Evolutionary conservation across 306 rosid genomes (phyloP), one percentile per base, ranked within the genome.

Genomic region (Dalbergia cultrata): DNA sequence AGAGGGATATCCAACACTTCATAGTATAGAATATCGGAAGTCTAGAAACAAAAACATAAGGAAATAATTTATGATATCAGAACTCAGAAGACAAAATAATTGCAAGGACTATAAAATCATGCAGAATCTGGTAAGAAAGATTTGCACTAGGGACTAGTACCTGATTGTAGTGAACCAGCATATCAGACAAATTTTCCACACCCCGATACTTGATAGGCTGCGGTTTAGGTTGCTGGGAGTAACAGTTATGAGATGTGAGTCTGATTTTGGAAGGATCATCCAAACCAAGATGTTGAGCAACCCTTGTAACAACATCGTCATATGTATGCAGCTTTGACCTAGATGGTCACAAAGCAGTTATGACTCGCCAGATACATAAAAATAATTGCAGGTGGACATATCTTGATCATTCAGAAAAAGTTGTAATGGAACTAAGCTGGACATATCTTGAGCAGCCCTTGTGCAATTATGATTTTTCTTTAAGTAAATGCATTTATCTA

Each of bases 141-240:
- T 19, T 39, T 9, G 26, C 58, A 64, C 54, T 62, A 67, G 69
- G 59, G 53, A 22, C 70, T 64, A 65, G 41, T 76, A 90, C 97
- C 88, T 92, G 95, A 87, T 90, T 92, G 87, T 89, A 92, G 80
- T 89, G 92, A 63, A 86, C 80, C 44, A 92, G 86, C 98, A 93
- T 90, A 72, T 93, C 95, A 33, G 97, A 90, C 76, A 93, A 86
- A 86, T 85, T 90, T 47, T 91, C 98, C 11, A 77, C 89, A 49
- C 98, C 98, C 63, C 91, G 84, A 69, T 87, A 91, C 86, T 89
- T 91, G 70, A 93, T 90, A 50, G 98, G 92, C 71, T 90, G 97
- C 64, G 98, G 92, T 79, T 93, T 93, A 78, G 98, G 98, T 83
- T 88, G 98, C 81, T 93, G 97, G 57, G 95, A 90, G 60, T 93